Evolutionary conservation across 306 rosid species (phyloP), one percentile per base, ranked within the genome.

Genomic region (Urtica urens): DNA sequence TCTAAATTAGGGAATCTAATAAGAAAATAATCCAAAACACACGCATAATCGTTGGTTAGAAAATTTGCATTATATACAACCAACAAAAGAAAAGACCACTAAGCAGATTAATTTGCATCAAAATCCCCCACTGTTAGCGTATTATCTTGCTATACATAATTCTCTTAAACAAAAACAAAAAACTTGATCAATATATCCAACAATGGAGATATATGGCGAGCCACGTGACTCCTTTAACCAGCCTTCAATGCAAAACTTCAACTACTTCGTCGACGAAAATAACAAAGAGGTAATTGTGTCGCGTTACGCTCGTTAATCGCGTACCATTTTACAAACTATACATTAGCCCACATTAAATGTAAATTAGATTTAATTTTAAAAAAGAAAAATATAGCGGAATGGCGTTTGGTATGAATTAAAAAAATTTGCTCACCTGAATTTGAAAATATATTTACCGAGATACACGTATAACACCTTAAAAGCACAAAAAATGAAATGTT

Each of bases 161-260:
- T 31, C 37, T 31, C 7, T 28, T 28, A 28, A 28, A 26, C 1
- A 12, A 22, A 11, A 7, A 15, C 18, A 3, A 14, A 23, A 21
- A 12, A 5, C 16, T 14, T 20, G 22, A 45, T 11, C 14, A 30
- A 28, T 26, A 43, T 22, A 55, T 26, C 55, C n/a, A 35, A 10
- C 42, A n/a, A 49, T 40, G 52, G 63, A 40, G 51, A 33, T 37
- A 49, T 58, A 47, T 29, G 33, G 27, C 11, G 38, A 52, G 0
- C 33, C 45, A 1, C 58, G 51, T 47, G 75, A 46, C 13, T 63
- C 62, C 54, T 63, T 52, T 57, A 33, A 46, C 53, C 66, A 51
- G 50, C 54, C 59, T 2, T 62, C 69, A 5, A 49, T 62, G 65
- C 60, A 62, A n/a, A 62, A 29, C 22, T 51, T 50, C 38, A 40